Base-by-base conservation (phyloP, 805 yeast species). In the Hanseniaspora lachancei region DNA sequence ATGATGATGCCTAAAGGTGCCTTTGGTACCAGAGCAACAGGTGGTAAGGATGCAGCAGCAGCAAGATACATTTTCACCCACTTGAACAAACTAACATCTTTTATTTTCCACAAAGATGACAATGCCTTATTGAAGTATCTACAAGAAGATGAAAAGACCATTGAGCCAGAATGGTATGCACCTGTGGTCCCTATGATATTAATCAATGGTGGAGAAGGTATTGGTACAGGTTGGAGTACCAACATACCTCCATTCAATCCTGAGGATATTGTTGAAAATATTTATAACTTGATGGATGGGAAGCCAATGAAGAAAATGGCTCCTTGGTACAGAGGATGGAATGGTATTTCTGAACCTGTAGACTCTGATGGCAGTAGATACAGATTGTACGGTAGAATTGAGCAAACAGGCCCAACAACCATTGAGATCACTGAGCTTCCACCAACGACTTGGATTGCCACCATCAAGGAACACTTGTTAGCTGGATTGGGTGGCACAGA, bases 161-260 rank as follows among this genome's bases (percentile, higher is more conserved):
- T 91, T 20, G 98, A 93, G 67, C 98, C 98, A 0, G 89, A 86
- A 62, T 88, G 95, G 89, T 93, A 88, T 68, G 73, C 87, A 42
- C 98, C 98, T 0, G 81, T 93, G n/a, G 62, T 93, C 41, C 98
- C 98, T 10, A 86, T 89, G 87, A 66, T 93, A n/a, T 74, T 93
- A 59, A 95, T 93, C 5, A 93, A 93, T 65, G 98, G 98, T 57
- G 77, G 91, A 9, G 98, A 93, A 70, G 98, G 98, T 72, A 93
- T 93, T 68, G 98, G 98, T 59, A 89, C 98, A 48, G 98, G 98
- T 61, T 93, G 97, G 97, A 86, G 96, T 60, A 89, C 97, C 1
- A 81, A 79, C 59, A 84, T 93, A 60, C 98, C 98, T 0, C 81
- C 86, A 42, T 91, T 78, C 70, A 89, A 93, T 66, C 98, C 98